Evolutionary conservation across 2,329 filamentous ascomycete genomes (phyloP), one percentile per base, ranked within the genome.

Genomic region (Colletotrichum sp.): DNA sequence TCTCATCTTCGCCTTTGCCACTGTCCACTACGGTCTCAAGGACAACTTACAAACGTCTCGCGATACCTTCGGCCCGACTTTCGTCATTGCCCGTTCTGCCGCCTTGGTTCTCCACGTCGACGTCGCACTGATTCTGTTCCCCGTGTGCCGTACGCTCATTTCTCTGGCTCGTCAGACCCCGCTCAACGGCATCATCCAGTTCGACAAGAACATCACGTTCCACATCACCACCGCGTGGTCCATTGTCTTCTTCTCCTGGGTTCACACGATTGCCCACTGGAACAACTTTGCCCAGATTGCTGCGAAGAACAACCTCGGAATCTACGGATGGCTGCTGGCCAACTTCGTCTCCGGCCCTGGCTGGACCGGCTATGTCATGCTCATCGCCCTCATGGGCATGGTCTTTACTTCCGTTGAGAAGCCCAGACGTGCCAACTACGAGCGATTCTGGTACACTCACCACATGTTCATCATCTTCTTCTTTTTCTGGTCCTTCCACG

Each of bases 391-490:
- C 66, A 95, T 94, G 89, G 92, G 92, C 67, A 97, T 98, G 90
- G 93, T 94, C 5, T 81, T 92, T 30, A 97, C 95, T 1, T 95
- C 94, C 10, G 87, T 94, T 16, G 94, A 96, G 86, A 95, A 94
- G 87, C 92, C 92, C 12, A 91, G 94, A 67, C 92, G 94, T 70
- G 93, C 93, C 77, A 96, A 97, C 86, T 96, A 95, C 83, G 95
- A 96, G 84, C 93, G 94, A 30, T 98, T 97, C 88, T 98, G 95
- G 95, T 96, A 96, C 84, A 95, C 94, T 3, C 95, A 98, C 85
- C 95, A 97, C 86, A 91, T 97, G 83, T 97, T 97, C 83, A 92
- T 96, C 84, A 82, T 96, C 78, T 97, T 97, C 90, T 97, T 97
- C 87, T 88, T 96, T 79, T 96, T 97, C 89, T 97, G 95, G 94